Base-by-base conservation (phyloP, 2,329 filamentous ascomycete genomes). In the Orbilia ellipsospora region DNA sequence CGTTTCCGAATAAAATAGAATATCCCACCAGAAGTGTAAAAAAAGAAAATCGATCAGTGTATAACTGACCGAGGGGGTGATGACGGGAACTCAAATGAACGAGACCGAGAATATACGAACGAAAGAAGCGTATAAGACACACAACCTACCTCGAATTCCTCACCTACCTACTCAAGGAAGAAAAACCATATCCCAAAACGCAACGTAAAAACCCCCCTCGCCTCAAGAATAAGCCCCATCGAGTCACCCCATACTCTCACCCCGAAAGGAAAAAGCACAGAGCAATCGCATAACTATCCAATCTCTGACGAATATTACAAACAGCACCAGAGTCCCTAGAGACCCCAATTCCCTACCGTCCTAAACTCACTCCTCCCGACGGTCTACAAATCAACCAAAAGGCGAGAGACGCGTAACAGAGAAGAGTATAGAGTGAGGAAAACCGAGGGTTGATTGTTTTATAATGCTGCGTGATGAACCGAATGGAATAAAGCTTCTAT, bases 141-240 rank as follows among this genome's bases (percentile, higher is more conserved):
- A 26, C 44, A 42, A 63, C 52, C 66, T 44, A 45, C 51, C 54
- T 18, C 36, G 18, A 48, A 60, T 16, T 18, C 16, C 40, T 44
- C 51, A 45, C n/a, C 23, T 16, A 15, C 45, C 31, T 6, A 7
- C 52, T 7, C 12, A 20, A 63, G 44, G 18, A 64, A 60, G 15
- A 8, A 48, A 54, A 18, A 62, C 50, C 42, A 28, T 52, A 48
- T 54, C 31, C 31, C 42, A 42, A 65, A 28, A 5, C 28, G 60
- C 7, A 40, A 51, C 12, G 26, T 52, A 69, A 61, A 61, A 36
- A 64, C 72, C 72, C 87, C 91, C 91, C 93, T 97, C 93, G 94
- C 91, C 88, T 93, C 94, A 91, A 97, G 93, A 97, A 97, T 98
- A 93, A 97, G 94, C 94, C 94, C 94, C 94, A 96, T 98, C 93